Evolutionary conservation across 148 eudicot genomes (phyloP), one percentile per base, ranked within the genome.

Genomic region (Vaccinium darrowii): DNA sequence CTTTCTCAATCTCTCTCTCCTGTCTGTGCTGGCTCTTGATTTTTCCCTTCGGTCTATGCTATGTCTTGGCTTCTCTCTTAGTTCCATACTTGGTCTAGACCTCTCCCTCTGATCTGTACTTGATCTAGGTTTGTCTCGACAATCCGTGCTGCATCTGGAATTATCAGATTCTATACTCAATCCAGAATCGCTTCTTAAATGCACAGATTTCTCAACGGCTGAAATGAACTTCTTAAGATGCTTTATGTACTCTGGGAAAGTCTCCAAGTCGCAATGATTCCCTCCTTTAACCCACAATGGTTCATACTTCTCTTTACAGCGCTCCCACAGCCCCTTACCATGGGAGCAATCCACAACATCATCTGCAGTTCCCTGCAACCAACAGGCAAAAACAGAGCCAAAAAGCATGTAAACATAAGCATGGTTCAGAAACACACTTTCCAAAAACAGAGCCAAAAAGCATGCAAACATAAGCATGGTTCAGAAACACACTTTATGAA

Each of bases 101-200:
- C 98, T 93, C 23, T 94, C 98, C 84, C 94, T 87, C 88, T 85
- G 92, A 85, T 96, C 95, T 4, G 84, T 90, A 83, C 98, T 96
- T 76, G 90, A 88, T 85, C 98, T 90, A 27, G 98, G 88, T 87
- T 92, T 56, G 86, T 82, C 75, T 90, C 92, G 75, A 85, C 83
- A 21, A 82, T 90, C 93, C 0, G 92, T 90, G 80, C 95, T 93
- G 84, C 88, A 88, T 57, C 95, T 91, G 6, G 93, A 81, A 27
- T 84, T 91, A 80, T 90, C 95, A 62, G 88, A 87, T 49, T 90
- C 95, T 8, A 80, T 74, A 87, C 94, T 89, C 83, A 84, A 90
- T 87, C 92, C 88, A 13, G 90, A 89, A 39, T 84, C 80, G 63
- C 82, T 80, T 81, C 92, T 87, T 77, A 88, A 92, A 60, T 92